A percentile compares a stretch with the other conserved stretches of the same genome.
Conservation (phyloP, 371 early-diverging fungal species). For the Blakeslea trispora region DNA sequence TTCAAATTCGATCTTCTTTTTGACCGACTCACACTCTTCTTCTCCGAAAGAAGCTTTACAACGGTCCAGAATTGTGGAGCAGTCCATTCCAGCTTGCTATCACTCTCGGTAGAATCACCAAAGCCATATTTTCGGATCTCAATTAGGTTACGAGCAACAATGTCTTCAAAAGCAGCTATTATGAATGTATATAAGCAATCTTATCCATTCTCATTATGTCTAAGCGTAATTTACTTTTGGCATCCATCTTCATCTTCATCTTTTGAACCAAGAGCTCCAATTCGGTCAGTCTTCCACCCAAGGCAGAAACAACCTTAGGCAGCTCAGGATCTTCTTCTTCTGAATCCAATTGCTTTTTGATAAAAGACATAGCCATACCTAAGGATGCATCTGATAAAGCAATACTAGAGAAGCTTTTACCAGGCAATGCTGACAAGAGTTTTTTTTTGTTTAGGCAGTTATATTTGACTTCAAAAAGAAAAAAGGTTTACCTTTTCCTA, state of each 20-base stretch:
- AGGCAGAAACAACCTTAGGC: constrained; percentile 55
- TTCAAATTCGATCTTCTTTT: not conserved
- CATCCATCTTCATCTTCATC: constrained; percentile 72
- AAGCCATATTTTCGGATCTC: constrained; percentile 88
- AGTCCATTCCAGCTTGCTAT: constrained; percentile 60
- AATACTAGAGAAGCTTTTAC: constrained; percentile 73
- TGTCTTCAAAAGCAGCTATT: constrained; percentile 81
- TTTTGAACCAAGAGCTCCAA: constrained; percentile 85
- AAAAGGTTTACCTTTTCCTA: constrained; percentile 61
- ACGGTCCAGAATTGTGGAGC: constrained; percentile 80
- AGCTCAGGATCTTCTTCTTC: constrained; percentile 51
- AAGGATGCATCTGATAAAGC: constrained; percentile 71
- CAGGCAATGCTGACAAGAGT: constrained; percentile 83
- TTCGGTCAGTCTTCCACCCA: constrained; percentile 93
- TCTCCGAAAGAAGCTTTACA: constrained; percentile 57
- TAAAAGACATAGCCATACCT: constrained; percentile 64
- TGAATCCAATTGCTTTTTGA: constrained; percentile 59
- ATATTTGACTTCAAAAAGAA: too few relatives aligned
- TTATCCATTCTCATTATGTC: too few relatives aligned
- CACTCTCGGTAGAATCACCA: constrained; percentile 61
- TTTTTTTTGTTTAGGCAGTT: too few relatives aligned
- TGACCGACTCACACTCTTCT: constrained; percentile 52
- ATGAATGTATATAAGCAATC: not conserved
- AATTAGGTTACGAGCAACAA: constrained; percentile 73
- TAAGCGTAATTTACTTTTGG: constrained; percentile 56